Conservation (phyloP, 2,329 filamentous ascomycete species). For the Scedosporium dehoogii region DNA sequence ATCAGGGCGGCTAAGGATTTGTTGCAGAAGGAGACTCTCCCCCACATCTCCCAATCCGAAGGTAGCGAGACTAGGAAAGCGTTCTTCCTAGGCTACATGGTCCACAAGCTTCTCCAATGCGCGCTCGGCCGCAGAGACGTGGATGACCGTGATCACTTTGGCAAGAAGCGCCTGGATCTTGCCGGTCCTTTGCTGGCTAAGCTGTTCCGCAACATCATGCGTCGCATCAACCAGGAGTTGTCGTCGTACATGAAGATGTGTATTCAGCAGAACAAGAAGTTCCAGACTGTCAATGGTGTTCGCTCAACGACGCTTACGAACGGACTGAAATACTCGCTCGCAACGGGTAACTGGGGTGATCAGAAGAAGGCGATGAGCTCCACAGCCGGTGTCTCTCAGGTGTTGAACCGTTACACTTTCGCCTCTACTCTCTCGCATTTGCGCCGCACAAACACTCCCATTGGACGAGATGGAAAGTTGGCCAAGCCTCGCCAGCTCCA, state of each 20-base stretch:
- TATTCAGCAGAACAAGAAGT: constrained; percentile 79
- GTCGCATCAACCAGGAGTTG: constrained; percentile 83
- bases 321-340: constrained; percentile 90
- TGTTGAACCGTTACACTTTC: constrained; percentile 96
- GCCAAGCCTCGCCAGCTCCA: constrained; percentile 96
- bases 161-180: constrained; percentile 94
- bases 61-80: constrained; percentile 94
- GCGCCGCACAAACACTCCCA: constrained; percentile 92
- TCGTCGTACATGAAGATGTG: constrained; percentile 86
- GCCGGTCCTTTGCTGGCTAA: constrained; percentile 93
- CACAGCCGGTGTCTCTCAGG: constrained; percentile 95
- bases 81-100: constrained; percentile 98
- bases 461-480: constrained; percentile 94
- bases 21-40: constrained; percentile 91
- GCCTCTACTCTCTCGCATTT: constrained; percentile 94
- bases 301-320: constrained; percentile 88
- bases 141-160: constrained; percentile 97
- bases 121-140: constrained; percentile 86
- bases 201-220: constrained; percentile 85
- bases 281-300: constrained; percentile 83
- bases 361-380: constrained; percentile 96
- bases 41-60: constrained; percentile 91
- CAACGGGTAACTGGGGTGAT: constrained; percentile 98
- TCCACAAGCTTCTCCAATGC: constrained; percentile 89
- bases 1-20: constrained; percentile 88